Base-by-base conservation (phyloP, 2,329 filamentous ascomycete genomes). In the Xylaria sp. region DNA sequence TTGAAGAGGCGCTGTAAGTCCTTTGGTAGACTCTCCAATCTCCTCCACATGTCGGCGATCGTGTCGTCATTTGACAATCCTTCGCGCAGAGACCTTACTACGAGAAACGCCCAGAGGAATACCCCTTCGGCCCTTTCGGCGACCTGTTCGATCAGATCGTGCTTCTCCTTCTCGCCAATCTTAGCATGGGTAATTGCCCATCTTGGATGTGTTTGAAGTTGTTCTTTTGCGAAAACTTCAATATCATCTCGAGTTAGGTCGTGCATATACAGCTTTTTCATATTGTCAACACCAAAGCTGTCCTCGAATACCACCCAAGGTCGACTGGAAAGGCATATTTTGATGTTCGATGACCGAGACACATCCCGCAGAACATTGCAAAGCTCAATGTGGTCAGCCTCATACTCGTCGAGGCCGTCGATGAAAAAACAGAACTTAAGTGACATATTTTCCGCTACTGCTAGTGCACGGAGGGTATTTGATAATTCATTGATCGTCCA, bases 31-130 rank as follows among this genome's bases (percentile, higher is more conserved):
- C 20, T 53, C 17, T 56, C 46, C 1, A 68, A 58, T 15, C 61
- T 28, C 36, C 49, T 6, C 36, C 53, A 57, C 7, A 68, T 33
- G 17, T 68, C 66, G 40, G 15, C n/a, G 3, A 65, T 26, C 1
- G 28, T 70, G 57, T 76, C 71, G 11, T 57, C 54, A 38, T 76
- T 72, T 1, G 69, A 71, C 2, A 78, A 36, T 3, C 75, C 74
- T 4, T 71, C 40, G 10, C 58, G 61, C 4, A 65, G 42, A 7
- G n/a, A 40, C 4, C 49, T 49, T 5, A 3, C 17, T 26, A 65
- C 66, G 2, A 68, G 42, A 3, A 6, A 48, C 7, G 64, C 66
- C 66, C 66, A 68, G 26, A 68, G 62, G n/a, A 68, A 68, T 2
- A 68, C 66, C 3, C 66, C 66, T 4, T 57, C 15, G 17, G 66